A percentile compares a stretch with the other conserved stretches of the same genome.
Conservation (phyloP, 2,329 filamentous ascomycete genomes). For the Penicillium occitanis region DNA sequence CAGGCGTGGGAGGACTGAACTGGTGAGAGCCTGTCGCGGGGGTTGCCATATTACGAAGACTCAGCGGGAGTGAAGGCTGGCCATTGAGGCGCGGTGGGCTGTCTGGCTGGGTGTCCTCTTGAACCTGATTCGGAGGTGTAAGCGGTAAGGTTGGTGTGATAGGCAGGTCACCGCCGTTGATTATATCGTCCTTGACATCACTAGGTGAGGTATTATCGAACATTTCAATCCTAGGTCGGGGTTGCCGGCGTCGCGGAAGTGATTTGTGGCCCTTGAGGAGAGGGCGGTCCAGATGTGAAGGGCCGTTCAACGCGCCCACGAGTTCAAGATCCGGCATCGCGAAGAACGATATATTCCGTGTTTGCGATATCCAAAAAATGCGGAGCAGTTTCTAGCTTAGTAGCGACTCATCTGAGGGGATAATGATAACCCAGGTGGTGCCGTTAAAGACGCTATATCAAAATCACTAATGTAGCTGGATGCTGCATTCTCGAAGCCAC, state of each 20-base stretch:
- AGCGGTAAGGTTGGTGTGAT: constrained; percentile 36
- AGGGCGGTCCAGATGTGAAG: constrained; percentile 31
- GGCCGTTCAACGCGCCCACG: constrained; percentile 31
- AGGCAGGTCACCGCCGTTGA: constrained; percentile 26
- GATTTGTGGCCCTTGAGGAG: constrained; percentile 44
- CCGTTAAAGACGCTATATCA: background rate
- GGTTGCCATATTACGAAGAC: constrained; percentile 25
- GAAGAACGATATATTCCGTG: constrained; percentile 8
- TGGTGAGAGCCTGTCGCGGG: constrained; percentile 62
- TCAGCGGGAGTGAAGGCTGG: constrained; percentile 25
- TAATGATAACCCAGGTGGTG: background rate
- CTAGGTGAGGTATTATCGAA: constrained; percentile 27
- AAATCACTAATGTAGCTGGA: background rate
- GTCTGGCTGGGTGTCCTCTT: constrained; percentile 19
- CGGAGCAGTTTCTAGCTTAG: background rate
- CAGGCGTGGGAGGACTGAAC: constrained; percentile 70
- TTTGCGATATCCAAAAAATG: background rate
- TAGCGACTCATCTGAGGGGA: constrained; percentile 2
- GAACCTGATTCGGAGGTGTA: constrained; percentile 38
- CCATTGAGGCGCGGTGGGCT: constrained; percentile 11
- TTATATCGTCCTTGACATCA: constrained; percentile 29
- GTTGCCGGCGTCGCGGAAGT: constrained; percentile 39
- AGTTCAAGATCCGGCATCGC: constrained; percentile 36
- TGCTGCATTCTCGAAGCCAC: background rate
- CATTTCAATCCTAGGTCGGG: constrained; percentile 24